phyloP scores from a whole-genome alignment of 768 basidiomycete species.

The Russula ochroleuca region DNA sequence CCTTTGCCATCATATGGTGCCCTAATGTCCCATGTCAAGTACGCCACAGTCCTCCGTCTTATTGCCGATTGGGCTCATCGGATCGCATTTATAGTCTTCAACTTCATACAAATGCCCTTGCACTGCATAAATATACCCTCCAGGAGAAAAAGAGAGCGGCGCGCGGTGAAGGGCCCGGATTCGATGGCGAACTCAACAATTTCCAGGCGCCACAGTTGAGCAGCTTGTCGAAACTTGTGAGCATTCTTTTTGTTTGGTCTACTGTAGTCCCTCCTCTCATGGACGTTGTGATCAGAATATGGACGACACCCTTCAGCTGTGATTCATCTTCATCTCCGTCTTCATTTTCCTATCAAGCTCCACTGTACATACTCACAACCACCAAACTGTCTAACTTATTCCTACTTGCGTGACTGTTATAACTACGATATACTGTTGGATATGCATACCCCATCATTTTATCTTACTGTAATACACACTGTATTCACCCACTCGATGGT shows the following conservation, averaged over 20 bases:
- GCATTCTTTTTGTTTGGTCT: background rate
- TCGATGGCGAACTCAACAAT: conserved; percentile 21
- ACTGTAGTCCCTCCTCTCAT: background rate
- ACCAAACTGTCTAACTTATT: conserved; percentile 15
- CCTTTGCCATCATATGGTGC: conserved; percentile 8
- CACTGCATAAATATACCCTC: conserved; percentile 16
- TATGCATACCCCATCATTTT: too few relatives aligned
- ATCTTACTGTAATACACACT: too few relatives aligned
- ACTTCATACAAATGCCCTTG: conserved; percentile 11
- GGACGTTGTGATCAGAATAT: conserved; percentile 3
- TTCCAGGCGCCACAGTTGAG: conserved; percentile 22
- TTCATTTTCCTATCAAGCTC: background rate
- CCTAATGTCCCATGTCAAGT: conserved; percentile 23
- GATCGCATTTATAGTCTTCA: conserved; percentile 13
- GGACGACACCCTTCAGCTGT: background rate
- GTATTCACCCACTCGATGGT: too few relatives aligned
- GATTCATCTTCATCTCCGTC: conserved; percentile 1
- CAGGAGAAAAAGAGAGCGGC: conserved; percentile 9
- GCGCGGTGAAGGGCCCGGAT: conserved; percentile 12
- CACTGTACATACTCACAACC: background rate
- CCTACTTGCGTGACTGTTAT: background rate
- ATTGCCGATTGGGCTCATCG: background rate
- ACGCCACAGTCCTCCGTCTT: background rate
- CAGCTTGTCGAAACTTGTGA: conserved; percentile 17
- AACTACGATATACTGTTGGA: background rate